Base-by-base conservation (phyloP, 2,329 filamentous ascomycete genomes). In the Xylaria sp. region DNA sequence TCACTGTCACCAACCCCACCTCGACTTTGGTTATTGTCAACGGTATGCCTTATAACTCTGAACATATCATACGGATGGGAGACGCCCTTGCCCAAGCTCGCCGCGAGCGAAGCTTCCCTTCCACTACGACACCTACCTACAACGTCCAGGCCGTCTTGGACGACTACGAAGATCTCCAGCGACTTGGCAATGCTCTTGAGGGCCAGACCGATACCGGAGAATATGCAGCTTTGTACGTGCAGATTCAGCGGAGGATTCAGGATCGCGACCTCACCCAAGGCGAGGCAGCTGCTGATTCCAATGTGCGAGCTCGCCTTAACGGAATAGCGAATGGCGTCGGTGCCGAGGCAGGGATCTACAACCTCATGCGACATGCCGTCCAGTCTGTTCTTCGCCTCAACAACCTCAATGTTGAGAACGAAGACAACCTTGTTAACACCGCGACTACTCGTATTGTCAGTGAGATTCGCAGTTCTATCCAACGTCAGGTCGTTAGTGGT, bases 331-430 rank as follows among this genome's bases (percentile, higher is more conserved):
- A 72, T 7, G 72, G 76, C 61, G 69, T 73, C n/a, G 64, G 71
- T 12, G 74, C 73, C 15, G 75, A 77, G 61, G 58, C 71, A 3
- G 69, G 67, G 36, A 67, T 75, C 8, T 78, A 78, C 66, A 61
- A 67, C 9, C 73, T 77, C 23, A 73, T 79, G 28, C 71, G 75
- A 46, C 77, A 79, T 39, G 78, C 78, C 0, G 62, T 77, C 1
- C 55, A 70, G 15, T 72, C 71, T 7, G 75, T 77, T 2, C 65
- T 73, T 49, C 68, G 87, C 65, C 59, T 64, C 9, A 64, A 87
- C 75, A 58, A 87, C 78, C 68, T 83, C 77, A 15, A 83, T 78
- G 1, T 81, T 78, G 67, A 86, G 66, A 71, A 80, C 81, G 81
- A 86, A 82, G 62, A 33, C 20, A 68, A 70, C n/a, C n/a, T n/a